A percentile compares a stretch with the other conserved stretches of the same genome.
Evolutionary conservation across 2,329 filamentous ascomycete genomes (phyloP).

Genomic region (Clarireedia sp.): DNA sequence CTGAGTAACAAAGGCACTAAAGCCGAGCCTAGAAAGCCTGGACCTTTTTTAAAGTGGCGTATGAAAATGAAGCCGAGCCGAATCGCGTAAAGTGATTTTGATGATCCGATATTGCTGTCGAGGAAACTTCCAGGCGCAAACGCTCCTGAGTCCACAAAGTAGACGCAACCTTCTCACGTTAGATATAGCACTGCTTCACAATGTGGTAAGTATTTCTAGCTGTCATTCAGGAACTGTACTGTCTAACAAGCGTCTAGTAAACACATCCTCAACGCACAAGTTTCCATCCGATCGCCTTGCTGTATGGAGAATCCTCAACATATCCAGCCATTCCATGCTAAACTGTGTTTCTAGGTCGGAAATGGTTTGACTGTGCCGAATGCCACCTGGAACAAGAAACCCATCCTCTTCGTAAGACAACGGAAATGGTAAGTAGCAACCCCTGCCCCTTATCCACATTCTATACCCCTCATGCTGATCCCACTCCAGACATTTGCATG

Average conservation of each 20-base stretch:
- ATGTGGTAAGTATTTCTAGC: slow-evolving; percentile 25
- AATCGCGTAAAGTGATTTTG: not conserved
- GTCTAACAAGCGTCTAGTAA: slow-evolving; percentile 52
- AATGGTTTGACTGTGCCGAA: slow-evolving; percentile 98
- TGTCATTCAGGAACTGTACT: not conserved
- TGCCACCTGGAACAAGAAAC: slow-evolving; percentile 78
- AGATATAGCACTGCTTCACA: not conserved
- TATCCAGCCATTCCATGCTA: not conserved
- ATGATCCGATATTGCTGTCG: not conserved
- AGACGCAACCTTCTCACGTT: not conserved
- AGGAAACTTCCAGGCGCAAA: not conserved
- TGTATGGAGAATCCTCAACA: slow-evolving; percentile 49
- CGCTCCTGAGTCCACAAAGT: not conserved
- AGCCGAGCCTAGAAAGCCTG: not conserved
- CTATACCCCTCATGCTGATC: not conserved
- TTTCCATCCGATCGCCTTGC: slow-evolving; percentile 90
- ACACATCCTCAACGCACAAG: slow-evolving; percentile 96
- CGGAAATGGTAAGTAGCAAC: slow-evolving; percentile 79
- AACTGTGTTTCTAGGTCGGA: slow-evolving; percentile 52
- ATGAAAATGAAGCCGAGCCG: too few species aligned
- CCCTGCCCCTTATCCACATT: slow-evolving; percentile 1
- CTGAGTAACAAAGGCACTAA: slow-evolving; percentile 3
- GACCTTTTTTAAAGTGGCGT: too few species aligned
- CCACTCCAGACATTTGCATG: slow-evolving; percentile 65
- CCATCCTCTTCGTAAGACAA: slow-evolving; percentile 66